Percentiles rank a stretch among this genome's conserved stretches.
Conservation (phyloP, 1,284 basidiomycete species). For the Microbotryum saponariae region DNA sequence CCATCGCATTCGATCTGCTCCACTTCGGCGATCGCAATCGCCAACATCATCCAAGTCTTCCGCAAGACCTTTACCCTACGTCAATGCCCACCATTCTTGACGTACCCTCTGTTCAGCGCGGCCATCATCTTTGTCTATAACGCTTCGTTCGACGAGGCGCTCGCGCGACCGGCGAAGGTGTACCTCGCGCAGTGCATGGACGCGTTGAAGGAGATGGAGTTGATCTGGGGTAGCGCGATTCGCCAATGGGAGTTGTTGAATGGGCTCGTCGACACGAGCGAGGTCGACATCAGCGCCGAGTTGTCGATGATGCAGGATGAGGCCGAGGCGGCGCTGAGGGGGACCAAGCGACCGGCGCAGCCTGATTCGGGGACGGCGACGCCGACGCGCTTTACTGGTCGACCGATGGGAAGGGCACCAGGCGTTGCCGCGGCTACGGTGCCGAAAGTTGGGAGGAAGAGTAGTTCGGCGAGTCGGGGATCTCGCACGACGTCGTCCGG, state of each 20-base stretch:
- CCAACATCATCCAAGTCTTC: slow-evolving; percentile 53
- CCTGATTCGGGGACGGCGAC: slow-evolving; percentile 9
- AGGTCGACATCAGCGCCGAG: slow-evolving; percentile 27
- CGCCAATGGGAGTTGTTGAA: slow-evolving; percentile 64
- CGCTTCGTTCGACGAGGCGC: slow-evolving; percentile 35
- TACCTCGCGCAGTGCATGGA: slow-evolving; percentile 63
- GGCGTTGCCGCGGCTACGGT: neutral
- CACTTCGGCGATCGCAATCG: slow-evolving; percentile 68
- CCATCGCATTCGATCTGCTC: slow-evolving; percentile 57
- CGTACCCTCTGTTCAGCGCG: slow-evolving; percentile 73
- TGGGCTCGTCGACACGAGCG: slow-evolving; percentile 42
- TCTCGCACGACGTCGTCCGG: neutral
- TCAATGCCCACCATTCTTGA: slow-evolving; percentile 62
- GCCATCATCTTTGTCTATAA: slow-evolving; percentile 62
- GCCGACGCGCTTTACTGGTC: slow-evolving; percentile 20
- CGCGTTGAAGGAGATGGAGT: slow-evolving; percentile 58
- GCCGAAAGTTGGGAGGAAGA: slow-evolving; percentile 8
- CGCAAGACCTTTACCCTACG: slow-evolving; percentile 49
- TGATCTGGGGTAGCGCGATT: slow-evolving; percentile 66
- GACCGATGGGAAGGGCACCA: slow-evolving; percentile 1
- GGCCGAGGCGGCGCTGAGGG: slow-evolving; percentile 8
- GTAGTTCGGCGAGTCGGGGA: neutral
- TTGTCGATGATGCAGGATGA: slow-evolving; percentile 6
- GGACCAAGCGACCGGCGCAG: slow-evolving; percentile 23
- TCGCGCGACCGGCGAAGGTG: slow-evolving; percentile 39